Conservation (phyloP, 2,329 filamentous ascomycete genomes). For the Sporothrix curviconia region DNA sequence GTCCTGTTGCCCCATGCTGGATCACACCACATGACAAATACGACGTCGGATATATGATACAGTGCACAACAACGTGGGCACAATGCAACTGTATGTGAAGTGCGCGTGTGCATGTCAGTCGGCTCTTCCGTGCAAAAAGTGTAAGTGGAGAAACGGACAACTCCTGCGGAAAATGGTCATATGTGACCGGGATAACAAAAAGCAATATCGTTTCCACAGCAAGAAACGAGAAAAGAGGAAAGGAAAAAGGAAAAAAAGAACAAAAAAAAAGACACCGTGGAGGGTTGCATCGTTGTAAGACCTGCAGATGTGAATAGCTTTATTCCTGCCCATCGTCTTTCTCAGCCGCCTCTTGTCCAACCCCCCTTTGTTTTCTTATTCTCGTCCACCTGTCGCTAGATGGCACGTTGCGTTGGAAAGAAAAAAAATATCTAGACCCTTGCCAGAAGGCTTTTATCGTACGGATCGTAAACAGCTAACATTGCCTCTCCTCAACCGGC, state of each 20-base stretch:
- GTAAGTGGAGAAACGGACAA: not conserved
- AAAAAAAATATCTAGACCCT: too few species aligned
- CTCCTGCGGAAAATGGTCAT: too few species aligned
- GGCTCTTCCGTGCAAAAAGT: not conserved
- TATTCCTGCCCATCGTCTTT: not conserved
- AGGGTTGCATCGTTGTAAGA: constrained; percentile 1
- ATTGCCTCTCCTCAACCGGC: too few species aligned
- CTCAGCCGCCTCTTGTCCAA: not conserved
- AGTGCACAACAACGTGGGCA: not conserved
- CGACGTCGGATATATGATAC: not conserved
- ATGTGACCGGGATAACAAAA: not conserved
- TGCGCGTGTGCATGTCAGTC: not conserved
- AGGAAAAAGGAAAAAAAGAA: not conserved
- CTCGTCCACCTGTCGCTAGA: too few species aligned
- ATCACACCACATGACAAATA: not conserved
- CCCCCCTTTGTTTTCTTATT: not conserved
- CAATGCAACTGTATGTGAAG: not conserved
- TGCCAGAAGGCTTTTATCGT: too few species aligned
- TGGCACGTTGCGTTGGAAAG: too few species aligned
- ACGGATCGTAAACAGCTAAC: too few species aligned
- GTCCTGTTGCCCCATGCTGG: too few species aligned
- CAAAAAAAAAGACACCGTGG: not conserved
- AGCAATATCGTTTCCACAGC: not conserved
- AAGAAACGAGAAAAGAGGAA: not conserved
- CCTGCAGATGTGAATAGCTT: constrained; percentile 1